Conservation (phyloP, 2,329 filamentous ascomycete genomes). For the Coniochaeta sp. region DNA sequence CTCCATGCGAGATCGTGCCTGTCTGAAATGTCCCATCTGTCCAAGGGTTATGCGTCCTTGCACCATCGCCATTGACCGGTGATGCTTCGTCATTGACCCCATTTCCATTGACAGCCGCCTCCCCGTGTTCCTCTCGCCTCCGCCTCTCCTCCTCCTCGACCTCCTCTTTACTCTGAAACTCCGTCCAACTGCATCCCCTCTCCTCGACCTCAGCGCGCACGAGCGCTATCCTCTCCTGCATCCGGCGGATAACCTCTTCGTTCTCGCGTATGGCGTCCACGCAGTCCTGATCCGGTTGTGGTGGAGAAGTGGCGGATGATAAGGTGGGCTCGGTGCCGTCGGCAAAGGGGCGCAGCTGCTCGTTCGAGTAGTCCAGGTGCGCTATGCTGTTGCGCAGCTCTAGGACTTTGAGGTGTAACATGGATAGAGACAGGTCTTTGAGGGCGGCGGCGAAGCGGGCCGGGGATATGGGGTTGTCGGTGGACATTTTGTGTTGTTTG, state of each 20-base stretch:
- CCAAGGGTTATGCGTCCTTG: slow-evolving; percentile 35
- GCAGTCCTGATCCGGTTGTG: slow-evolving; percentile 58
- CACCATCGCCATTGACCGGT: background rate
- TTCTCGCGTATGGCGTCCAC: slow-evolving; percentile 69
- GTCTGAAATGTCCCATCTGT: slow-evolving; percentile 57
- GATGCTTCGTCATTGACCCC: too few relatives aligned
- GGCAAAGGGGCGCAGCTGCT: slow-evolving; percentile 62
- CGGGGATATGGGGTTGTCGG: slow-evolving; percentile 53
- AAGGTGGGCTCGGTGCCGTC: slow-evolving; percentile 33
- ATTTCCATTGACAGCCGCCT: slow-evolving; percentile 12
- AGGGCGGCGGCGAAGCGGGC: slow-evolving; percentile 60
- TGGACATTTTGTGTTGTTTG: slow-evolving; percentile 42
- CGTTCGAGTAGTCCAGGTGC: slow-evolving; percentile 68
- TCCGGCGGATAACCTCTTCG: slow-evolving; percentile 57
- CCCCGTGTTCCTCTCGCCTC: background rate
- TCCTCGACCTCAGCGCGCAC: slow-evolving; percentile 57
- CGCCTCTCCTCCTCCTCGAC: slow-evolving; percentile 20
- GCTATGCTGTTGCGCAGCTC: slow-evolving; percentile 69
- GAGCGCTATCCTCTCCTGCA: slow-evolving; percentile 57
- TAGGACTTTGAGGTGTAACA: slow-evolving; percentile 65
- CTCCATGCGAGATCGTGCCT: slow-evolving; percentile 45
- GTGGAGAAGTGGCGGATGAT: slow-evolving; percentile 14
- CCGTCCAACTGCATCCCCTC: slow-evolving; percentile 48
- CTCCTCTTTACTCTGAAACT: slow-evolving; percentile 44
- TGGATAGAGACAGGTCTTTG: slow-evolving; percentile 55